These are phyloP conservation scores for Emericellopsis atlantica DNA, from an alignment of 2,329 filamentous ascomycete genomes.

Conservation along the genomic window DNA sequence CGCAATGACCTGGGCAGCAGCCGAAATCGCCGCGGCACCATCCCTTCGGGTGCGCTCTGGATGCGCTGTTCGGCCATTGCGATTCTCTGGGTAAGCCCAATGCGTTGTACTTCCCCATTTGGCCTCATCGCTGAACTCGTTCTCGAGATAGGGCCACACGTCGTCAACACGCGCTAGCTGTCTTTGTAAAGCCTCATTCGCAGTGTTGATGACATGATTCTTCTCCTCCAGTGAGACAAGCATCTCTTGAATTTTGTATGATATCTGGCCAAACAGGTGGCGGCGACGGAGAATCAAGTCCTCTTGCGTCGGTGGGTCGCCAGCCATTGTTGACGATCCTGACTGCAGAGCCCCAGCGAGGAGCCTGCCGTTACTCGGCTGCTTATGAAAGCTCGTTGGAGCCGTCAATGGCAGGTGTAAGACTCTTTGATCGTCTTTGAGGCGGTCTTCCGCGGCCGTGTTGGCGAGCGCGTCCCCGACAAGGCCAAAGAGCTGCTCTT, in stretches of 20 bases:
- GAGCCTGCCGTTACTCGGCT: slow-evolving; percentile 28
- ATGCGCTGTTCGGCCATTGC: slow-evolving; percentile 49
- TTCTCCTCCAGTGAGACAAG: slow-evolving; percentile 91
- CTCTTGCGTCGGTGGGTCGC: slow-evolving; percentile 15
- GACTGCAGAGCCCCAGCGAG: neutral
- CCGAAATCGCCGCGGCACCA: slow-evolving; percentile 64
- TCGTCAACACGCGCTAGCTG: slow-evolving; percentile 77
- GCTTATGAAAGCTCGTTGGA: slow-evolving; percentile 32
- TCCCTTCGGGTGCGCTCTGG: slow-evolving; percentile 69
- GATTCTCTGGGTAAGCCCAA: slow-evolving; percentile 89
- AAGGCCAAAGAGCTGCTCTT: slow-evolving; percentile 68
- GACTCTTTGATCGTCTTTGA: slow-evolving; percentile 12
- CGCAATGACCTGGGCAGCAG: slow-evolving; percentile 64
- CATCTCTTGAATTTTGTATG: slow-evolving; percentile 69
- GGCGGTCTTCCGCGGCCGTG: slow-evolving; percentile 31
- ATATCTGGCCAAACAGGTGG: slow-evolving; percentile 65
- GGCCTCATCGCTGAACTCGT: slow-evolving; percentile 88
- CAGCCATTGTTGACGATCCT: slow-evolving; percentile 9
- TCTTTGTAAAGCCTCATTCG: slow-evolving; percentile 77
- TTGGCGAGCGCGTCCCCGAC: slow-evolving; percentile 51
- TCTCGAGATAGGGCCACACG: slow-evolving; percentile 74
- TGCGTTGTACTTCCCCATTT: slow-evolving; percentile 84
- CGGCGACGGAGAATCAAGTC: slow-evolving; percentile 51
- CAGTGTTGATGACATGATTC: slow-evolving; percentile 88
- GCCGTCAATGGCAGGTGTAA: slow-evolving; percentile 7